A percentile compares a stretch with the other conserved stretches of the same genome.
Conservation (phyloP, 768 basidiomycete species). For the Butyriboletus loyo region DNA sequence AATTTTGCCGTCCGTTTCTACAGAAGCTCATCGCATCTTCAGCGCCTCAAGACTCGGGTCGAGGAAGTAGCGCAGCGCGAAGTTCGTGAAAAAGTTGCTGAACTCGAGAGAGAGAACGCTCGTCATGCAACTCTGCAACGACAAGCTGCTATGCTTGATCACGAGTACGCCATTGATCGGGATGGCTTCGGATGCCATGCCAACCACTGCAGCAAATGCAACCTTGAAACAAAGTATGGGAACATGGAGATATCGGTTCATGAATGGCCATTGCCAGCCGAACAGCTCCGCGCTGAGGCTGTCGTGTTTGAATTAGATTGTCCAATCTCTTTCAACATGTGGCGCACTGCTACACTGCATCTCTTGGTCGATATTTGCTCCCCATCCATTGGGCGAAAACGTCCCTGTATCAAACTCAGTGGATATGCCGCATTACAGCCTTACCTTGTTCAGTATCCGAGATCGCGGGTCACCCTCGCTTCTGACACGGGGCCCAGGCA, state of each 20-base stretch:
- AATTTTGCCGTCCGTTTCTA: too few relatives aligned
- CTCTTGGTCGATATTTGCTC: too few relatives aligned
- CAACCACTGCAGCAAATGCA: constrained; percentile 30
- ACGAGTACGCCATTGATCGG: not conserved
- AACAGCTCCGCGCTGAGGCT: too few relatives aligned
- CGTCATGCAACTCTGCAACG: constrained; percentile 17
- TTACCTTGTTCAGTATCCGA: constrained; percentile 14
- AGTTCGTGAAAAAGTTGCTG: constrained; percentile 16
- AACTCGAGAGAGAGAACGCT: too few relatives aligned
- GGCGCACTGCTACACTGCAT: too few relatives aligned
- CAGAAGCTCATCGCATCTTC: too few relatives aligned
- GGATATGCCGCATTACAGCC: constrained; percentile 9
- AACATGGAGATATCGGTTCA: too few relatives aligned
- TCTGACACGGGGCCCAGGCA: too few relatives aligned
- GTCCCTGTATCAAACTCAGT: constrained; percentile 13
- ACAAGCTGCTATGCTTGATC: constrained; percentile 5
- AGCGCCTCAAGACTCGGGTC: constrained; percentile 26
- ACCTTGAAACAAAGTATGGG: constrained; percentile 13
- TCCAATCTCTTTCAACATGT: too few relatives aligned
- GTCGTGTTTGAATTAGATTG: too few relatives aligned
- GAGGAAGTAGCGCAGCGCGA: constrained; percentile 22
- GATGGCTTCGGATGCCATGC: not conserved
- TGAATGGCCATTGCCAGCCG: too few relatives aligned
- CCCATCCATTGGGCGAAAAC: not conserved
- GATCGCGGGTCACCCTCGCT: too few relatives aligned